phyloP scores from a whole-genome alignment of 192 early-diverging fungal genomes.

The Piromyces sp. region DNA sequence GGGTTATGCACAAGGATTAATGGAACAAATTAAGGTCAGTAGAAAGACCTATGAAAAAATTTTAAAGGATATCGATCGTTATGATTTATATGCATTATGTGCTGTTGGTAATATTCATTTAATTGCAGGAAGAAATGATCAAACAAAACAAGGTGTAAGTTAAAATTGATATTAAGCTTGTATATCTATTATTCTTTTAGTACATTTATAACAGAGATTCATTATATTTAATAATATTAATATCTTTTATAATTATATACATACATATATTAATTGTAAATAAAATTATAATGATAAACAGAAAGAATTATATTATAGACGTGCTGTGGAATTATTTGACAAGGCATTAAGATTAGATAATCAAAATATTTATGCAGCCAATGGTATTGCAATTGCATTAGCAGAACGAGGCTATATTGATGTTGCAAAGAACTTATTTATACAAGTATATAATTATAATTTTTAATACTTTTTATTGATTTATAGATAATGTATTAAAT shows the following conservation, averaged over 20 bases:
- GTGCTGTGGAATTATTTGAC: conserved; percentile 66
- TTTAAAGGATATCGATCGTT: conserved; percentile 52
- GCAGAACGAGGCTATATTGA: conserved; percentile 44
- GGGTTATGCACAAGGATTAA: conserved; percentile 43
- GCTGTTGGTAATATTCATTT: conserved; percentile 68
- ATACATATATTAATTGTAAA: no score
- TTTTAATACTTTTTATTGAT: no score
- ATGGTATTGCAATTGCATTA: conserved; percentile 69
- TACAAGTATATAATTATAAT: conserved; percentile 12
- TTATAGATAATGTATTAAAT: no score
- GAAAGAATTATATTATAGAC: conserved; percentile 27
- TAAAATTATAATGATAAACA: no score
- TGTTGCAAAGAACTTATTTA: conserved; percentile 50
- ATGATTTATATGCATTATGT: conserved; percentile 62
- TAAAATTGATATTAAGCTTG: no score
- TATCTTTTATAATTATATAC: no score
- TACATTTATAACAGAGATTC: no score
- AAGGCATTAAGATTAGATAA: conserved; percentile 51
- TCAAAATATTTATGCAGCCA: conserved; percentile 57
- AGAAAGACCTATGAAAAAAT: conserved; percentile 62
- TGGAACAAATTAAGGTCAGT: conserved; percentile 40
- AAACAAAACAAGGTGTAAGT: not conserved
- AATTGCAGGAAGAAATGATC: conserved; percentile 25
- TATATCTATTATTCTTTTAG: no score
- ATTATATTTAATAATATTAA: no score